A percentile compares a stretch with the other conserved stretches of the same genome.
These are phyloP conservation scores for Hyphopichia homilentoma DNA, from an alignment of 805 yeast genomes.

Conservation along the genomic window DNA sequence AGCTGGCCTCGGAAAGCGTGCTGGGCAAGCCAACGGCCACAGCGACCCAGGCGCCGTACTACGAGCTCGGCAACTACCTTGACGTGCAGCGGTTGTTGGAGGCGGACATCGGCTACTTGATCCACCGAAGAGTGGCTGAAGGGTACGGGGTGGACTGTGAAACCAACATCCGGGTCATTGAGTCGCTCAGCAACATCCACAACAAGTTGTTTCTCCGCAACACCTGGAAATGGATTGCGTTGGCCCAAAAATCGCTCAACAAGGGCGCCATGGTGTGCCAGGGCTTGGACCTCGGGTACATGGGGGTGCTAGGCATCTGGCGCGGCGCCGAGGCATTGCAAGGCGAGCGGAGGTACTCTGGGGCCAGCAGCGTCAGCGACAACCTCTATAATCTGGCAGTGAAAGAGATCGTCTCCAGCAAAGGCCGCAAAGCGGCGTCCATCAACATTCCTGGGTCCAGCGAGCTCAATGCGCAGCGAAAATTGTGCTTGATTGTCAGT, in stretches of 20 bases:
- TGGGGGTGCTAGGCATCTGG: constrained; percentile 92
- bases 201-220: constrained; percentile 55
- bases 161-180: constrained; percentile 58
- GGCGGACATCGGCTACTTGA: constrained; percentile 71
- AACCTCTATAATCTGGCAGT: constrained; percentile 49
- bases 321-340: constrained; percentile 54
- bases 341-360: constrained; percentile 40
- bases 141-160: constrained; percentile 74
- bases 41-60: too few relatives aligned
- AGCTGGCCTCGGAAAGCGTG: constrained; percentile 5
- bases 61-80: not conserved
- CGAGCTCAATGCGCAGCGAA: constrained; percentile 60
- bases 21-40: too few relatives aligned
- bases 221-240: constrained; percentile 89
- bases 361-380: constrained; percentile 23
- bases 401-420: constrained; percentile 45
- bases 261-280: constrained; percentile 66
- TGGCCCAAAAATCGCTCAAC: constrained; percentile 61
- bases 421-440: constrained; percentile 45
- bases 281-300: constrained; percentile 75
- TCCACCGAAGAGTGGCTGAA: constrained; percentile 63
- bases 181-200: constrained; percentile 45
- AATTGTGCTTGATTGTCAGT: constrained; percentile 73
- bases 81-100: constrained; percentile 34
- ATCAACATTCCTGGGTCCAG: constrained; percentile 44